A percentile compares a stretch with the other conserved stretches of the same genome.
Evolutionary conservation across 805 yeast species (phyloP).

Genomic region (Candida orba): DNA sequence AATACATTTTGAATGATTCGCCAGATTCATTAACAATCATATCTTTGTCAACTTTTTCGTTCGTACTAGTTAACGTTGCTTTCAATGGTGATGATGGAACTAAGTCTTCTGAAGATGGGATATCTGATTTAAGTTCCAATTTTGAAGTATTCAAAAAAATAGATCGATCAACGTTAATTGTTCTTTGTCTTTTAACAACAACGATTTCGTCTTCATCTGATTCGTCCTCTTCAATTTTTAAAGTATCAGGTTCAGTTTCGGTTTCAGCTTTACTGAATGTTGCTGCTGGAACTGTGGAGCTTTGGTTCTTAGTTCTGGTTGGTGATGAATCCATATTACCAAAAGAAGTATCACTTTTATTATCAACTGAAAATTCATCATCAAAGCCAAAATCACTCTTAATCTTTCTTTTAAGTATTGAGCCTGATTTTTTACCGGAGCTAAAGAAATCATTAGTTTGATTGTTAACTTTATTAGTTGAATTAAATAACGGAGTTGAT

Average conservation of each 20-base stretch:
- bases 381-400: slow-evolving; percentile 21
- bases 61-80: slow-evolving; percentile 2
- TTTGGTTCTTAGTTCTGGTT: slow-evolving; percentile 23
- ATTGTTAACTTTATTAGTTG: slow-evolving; percentile 23
- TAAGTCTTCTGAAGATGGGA: slow-evolving; percentile 3
- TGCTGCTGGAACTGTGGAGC: not conserved
- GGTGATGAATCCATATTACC: slow-evolving; percentile 33
- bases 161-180: slow-evolving; percentile 32
- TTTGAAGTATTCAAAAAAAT: slow-evolving; percentile 29
- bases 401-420: slow-evolving; percentile 19
- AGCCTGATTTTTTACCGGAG: slow-evolving; percentile 24
- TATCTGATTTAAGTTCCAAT: slow-evolving; percentile 11
- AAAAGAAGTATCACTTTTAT: slow-evolving; percentile 18
- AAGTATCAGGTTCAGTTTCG: slow-evolving; percentile 3
- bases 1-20: slow-evolving; percentile 61
- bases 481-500: slow-evolving; percentile 19
- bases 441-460: slow-evolving; percentile 12
- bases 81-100: slow-evolving; percentile 16
- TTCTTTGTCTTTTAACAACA: slow-evolving; percentile 45
- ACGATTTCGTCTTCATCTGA: slow-evolving; percentile 55
- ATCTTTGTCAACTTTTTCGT: slow-evolving; percentile 17
- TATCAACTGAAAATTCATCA: slow-evolving; percentile 23
- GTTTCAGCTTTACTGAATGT: not conserved
- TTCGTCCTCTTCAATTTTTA: slow-evolving; percentile 36
- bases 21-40: slow-evolving; percentile 23